These are phyloP conservation scores for Candida chauliodis DNA, from an alignment of 805 yeast genomes.

Conservation along the genomic window DNA sequence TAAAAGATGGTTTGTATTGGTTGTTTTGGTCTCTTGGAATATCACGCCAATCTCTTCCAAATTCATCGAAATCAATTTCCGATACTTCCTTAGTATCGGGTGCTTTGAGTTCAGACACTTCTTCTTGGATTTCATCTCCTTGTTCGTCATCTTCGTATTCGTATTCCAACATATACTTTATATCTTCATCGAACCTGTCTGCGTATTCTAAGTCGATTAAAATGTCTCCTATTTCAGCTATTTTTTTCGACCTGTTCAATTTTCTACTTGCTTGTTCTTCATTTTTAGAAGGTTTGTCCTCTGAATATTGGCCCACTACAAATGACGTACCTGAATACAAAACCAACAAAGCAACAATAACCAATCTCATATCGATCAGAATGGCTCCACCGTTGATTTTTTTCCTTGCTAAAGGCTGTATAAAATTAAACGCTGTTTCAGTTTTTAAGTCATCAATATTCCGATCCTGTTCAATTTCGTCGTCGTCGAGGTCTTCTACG, in stretches of 20 bases:
- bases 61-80: slow-evolving; percentile 49
- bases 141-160: slow-evolving; percentile 37
- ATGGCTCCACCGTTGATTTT: slow-evolving; percentile 55
- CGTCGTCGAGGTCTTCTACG: slow-evolving; percentile 13
- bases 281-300: slow-evolving; percentile 9
- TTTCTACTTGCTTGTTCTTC: slow-evolving; percentile 16
- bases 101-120: slow-evolving; percentile 1
- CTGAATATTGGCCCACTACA: slow-evolving; percentile 7
- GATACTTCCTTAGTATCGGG: neutral
- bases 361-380: slow-evolving; percentile 53
- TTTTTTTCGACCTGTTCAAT: slow-evolving; percentile 16
- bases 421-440: slow-evolving; percentile 55
- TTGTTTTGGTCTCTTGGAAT: slow-evolving; percentile 59
- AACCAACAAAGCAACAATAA: slow-evolving; percentile 49
- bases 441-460: slow-evolving; percentile 53
- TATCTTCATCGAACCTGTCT: slow-evolving; percentile 69
- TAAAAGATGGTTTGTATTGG: slow-evolving; percentile 18
- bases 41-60: slow-evolving; percentile 72
- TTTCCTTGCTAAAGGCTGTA: slow-evolving; percentile 66
- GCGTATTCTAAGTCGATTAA: slow-evolving; percentile 54
- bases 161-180: slow-evolving; percentile 55
- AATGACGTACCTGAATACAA: slow-evolving; percentile 20
- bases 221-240: slow-evolving; percentile 48
- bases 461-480: slow-evolving; percentile 1
- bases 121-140: slow-evolving; percentile 11